Base-by-base conservation (phyloP, 2,329 filamentous ascomycete genomes). In the Sclerotinia nivalis region DNA sequence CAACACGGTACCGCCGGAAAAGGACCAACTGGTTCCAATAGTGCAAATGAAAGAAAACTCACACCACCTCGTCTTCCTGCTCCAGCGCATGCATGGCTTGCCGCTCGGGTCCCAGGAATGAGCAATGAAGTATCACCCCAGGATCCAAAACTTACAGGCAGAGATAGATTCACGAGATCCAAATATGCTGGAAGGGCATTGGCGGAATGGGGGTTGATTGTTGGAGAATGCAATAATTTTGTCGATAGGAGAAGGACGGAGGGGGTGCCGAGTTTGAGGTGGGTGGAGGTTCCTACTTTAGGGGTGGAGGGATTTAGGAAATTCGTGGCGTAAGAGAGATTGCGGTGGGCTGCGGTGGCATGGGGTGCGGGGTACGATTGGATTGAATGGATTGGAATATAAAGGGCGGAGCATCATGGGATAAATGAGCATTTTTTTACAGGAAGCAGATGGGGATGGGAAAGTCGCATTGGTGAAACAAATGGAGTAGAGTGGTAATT, bases 151-250 rank as follows among this genome's bases (percentile, higher is more conserved):
- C 72, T 69, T 4, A 49, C 69, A 20, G 69, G 68, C 2, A 64
- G 55, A 15, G 75, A 56, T 67, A 73, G 52, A 74, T 73, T 66
- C 66, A 72, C 69, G 59, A 84, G 83, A 37, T 82, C 84, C 12
- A 86, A 87, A 62, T 91, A 95, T 78, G 83, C 87, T 4, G 92
- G 92, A 1, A 85, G 91, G 28, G 89, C 92, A 0, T 83, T 96
- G 58, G 91, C 91, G 0, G 92, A 96, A 79, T 96, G 92, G 92
- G 84, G 85, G 28, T 82, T 92, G 25, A 86, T 95, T 28, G 88
- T 93, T 22, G 86, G 87, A 69, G 92, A 96, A 78, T 93, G 89
- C 81, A 93, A 94, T 80, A 92, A 88, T 76, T 96, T 95, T 79
- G 88, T 93, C 45, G 91, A 95, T 70, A 84, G 92, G 59, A 86